Evolutionary conservation across 495 filamentous ascomycete species (phyloP).

Genomic region (Astrothelium macrocarpum): DNA sequence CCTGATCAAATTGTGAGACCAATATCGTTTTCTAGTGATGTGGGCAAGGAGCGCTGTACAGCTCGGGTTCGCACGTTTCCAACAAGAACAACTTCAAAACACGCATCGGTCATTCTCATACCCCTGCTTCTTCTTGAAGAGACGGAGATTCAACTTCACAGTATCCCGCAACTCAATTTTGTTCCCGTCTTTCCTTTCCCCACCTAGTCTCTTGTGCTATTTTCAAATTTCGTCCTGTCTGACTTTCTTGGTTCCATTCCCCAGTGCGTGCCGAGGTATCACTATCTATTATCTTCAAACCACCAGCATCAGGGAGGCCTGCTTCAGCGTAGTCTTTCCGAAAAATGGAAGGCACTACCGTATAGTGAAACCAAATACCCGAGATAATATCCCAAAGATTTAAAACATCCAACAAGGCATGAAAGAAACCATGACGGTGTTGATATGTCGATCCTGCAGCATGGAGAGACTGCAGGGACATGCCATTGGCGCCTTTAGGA

Average conservation of each 20-base stretch:
- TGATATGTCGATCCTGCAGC: conserved; percentile 3
- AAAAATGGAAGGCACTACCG: neutral
- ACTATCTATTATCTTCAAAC: neutral
- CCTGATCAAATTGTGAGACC: too few relatives aligned
- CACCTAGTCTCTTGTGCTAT: neutral
- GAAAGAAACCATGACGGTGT: conserved; percentile 6
- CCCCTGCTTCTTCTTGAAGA: too few relatives aligned
- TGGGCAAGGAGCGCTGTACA: too few relatives aligned
- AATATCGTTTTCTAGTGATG: too few relatives aligned
- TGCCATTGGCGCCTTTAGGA: neutral
- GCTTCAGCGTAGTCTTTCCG: neutral
- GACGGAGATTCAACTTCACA: too few relatives aligned
- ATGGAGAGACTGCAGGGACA: neutral
- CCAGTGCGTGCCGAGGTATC: neutral
- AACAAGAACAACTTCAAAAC: too few relatives aligned
- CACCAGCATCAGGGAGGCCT: neutral
- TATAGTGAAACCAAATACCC: conserved; percentile 8
- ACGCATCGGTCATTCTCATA: too few relatives aligned
- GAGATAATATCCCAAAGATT: conserved; percentile 14
- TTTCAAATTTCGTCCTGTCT: neutral
- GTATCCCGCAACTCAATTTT: too few relatives aligned
- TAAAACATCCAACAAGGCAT: conserved; percentile 6
- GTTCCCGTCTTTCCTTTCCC: neutral
- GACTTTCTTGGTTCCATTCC: neutral
- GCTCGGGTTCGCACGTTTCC: too few relatives aligned